Conservation (phyloP, 805 yeast species). For the Schwanniomyces vanrijiae region DNA sequence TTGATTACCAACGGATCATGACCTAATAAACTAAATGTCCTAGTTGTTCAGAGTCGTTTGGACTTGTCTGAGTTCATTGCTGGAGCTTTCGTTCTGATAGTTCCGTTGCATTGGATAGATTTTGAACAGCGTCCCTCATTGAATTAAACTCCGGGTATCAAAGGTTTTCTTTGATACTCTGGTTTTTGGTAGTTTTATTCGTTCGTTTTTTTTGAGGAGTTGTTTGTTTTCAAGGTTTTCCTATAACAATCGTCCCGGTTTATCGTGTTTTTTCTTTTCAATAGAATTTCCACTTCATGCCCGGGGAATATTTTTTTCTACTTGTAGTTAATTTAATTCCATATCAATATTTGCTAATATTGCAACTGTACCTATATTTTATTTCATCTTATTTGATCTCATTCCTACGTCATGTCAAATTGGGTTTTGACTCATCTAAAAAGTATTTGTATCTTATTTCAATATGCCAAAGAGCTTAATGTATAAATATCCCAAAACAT, state of each 20-base stretch:
- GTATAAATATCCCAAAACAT: not conserved
- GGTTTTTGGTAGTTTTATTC: constrained; percentile 14
- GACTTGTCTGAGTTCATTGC: not conserved
- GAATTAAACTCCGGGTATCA: constrained; percentile 10
- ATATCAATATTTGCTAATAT: too few species aligned
- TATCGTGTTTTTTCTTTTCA: constrained; percentile 42
- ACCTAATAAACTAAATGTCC: constrained; percentile 27
- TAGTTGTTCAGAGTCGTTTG: constrained; percentile 4
- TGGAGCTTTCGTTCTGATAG: constrained; percentile 23
- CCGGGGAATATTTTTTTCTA: constrained; percentile 40
- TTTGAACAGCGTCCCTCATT: constrained; percentile 9
- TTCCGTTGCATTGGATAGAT: constrained; percentile 3
- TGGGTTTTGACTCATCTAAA: not conserved
- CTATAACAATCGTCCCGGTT: constrained; percentile 45
- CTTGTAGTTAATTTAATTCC: not conserved
- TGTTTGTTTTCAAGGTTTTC: constrained; percentile 35
- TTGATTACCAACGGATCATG: constrained; percentile 33
- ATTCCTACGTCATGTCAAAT: too few species aligned
- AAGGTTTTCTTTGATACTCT: constrained; percentile 17
- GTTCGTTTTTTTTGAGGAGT: constrained; percentile 9
- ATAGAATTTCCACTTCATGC: constrained; percentile 49
- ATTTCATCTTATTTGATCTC: too few species aligned
- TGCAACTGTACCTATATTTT: too few species aligned
- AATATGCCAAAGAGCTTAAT: too few species aligned
- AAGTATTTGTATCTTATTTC: too few species aligned